These are phyloP conservation scores for Paraglomus brasilianum DNA, from an alignment of 192 early-diverging fungal genomes.

Conservation along the genomic window DNA sequence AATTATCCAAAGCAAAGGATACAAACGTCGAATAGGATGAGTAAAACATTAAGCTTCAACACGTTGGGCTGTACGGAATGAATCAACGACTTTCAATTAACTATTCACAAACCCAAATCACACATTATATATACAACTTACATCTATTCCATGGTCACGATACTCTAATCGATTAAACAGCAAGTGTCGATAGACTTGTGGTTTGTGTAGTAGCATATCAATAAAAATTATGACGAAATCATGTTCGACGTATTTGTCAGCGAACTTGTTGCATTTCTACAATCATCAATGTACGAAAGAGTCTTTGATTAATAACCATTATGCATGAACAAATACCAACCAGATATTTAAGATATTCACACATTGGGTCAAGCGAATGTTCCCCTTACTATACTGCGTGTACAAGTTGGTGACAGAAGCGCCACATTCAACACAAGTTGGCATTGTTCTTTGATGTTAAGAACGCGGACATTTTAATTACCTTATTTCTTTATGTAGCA, in stretches of 20 bases:
- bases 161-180: conserved; percentile 77
- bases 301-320: too few relatives aligned
- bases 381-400: conserved; percentile 79
- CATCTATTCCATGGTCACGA: conserved; percentile 44
- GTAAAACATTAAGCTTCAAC: conserved; percentile 71
- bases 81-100: neutral
- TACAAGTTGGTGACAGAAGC: conserved; percentile 65
- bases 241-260: conserved; percentile 92
- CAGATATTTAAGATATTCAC: conserved; percentile 33
- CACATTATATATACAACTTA: too few relatives aligned
- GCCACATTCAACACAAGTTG: conserved; percentile 81
- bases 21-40: conserved; percentile 90
- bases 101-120: neutral
- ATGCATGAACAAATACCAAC: too few relatives aligned
- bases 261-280: conserved; percentile 74
- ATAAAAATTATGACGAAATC: conserved; percentile 87
- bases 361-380: conserved; percentile 82
- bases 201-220: conserved; percentile 88
- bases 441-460: conserved; percentile 49
- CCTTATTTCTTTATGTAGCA: too few relatives aligned
- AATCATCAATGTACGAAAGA: conserved; percentile 28
- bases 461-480: too few relatives aligned
- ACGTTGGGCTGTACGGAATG: conserved; percentile 60
- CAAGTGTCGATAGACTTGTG: conserved; percentile 83
- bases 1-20: neutral